Conservation (phyloP, 2,329 filamentous ascomycete genomes). For the Fusarium haematococcum region DNA sequence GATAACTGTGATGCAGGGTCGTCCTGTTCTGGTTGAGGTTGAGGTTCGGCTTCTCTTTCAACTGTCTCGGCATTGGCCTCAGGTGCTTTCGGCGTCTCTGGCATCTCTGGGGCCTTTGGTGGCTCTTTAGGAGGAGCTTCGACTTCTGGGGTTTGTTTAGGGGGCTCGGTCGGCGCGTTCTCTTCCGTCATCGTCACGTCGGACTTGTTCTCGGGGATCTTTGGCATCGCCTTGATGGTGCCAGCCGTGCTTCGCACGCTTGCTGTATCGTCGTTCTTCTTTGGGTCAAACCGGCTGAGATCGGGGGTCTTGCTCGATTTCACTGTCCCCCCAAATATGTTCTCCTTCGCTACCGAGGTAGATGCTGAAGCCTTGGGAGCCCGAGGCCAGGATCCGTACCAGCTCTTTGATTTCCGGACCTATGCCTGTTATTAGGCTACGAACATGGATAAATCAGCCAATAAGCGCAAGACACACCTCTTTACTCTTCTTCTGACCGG, state of each 20-base stretch:
- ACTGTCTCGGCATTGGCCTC: not conserved
- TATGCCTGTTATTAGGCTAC: constrained; percentile 42
- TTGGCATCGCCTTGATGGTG: constrained; percentile 38
- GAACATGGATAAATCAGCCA: not conserved
- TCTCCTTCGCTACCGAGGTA: constrained; percentile 70
- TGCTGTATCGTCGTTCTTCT: constrained; percentile 50
- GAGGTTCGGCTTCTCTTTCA: constrained; percentile 3
- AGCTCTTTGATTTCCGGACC: constrained; percentile 67
- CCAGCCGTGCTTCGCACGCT: constrained; percentile 46
- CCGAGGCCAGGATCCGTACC: constrained; percentile 73
- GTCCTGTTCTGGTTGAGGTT: constrained; percentile 5
- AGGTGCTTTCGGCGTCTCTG: constrained; percentile 7
- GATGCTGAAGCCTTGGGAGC: constrained; percentile 68
- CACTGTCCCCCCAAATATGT: constrained; percentile 68
- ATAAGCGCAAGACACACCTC: constrained; percentile 20
- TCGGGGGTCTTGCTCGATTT: constrained; percentile 60
- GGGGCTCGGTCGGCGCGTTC: constrained; percentile 20
- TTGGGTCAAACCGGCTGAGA: constrained; percentile 63
- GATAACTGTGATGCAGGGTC: constrained; percentile 1
- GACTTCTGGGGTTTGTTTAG: constrained; percentile 12
- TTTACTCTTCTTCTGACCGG: constrained; percentile 21
- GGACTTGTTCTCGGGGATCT: constrained; percentile 42
- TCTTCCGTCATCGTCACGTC: constrained; percentile 31
- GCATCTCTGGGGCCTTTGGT: constrained; percentile 1
- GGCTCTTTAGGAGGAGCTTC: constrained; percentile 5